Evolutionary conservation across 1,284 basidiomycete species (phyloP).

Genomic region (Rugiboletus extremiorientalis): DNA sequence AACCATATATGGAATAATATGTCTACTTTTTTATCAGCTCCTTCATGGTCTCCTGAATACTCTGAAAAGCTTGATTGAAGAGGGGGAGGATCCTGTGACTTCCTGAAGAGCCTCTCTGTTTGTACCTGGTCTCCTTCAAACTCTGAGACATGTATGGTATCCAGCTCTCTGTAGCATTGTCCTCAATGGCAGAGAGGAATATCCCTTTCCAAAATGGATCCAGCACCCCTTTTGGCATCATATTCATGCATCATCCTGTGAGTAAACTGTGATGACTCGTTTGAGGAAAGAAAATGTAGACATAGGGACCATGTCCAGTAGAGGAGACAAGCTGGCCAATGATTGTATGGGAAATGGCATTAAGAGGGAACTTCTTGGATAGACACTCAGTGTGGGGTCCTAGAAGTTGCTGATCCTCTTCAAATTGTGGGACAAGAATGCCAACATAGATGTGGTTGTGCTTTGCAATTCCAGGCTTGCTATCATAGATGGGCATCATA

Average conservation of each 20-base stretch:
- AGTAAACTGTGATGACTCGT: slow-evolving; percentile 15
- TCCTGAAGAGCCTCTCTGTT: background rate
- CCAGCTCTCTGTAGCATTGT: background rate
- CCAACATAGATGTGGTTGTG: slow-evolving; percentile 14
- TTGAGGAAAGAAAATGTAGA: slow-evolving; percentile 17
- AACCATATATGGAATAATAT: slow-evolving; percentile 10
- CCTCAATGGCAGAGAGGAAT: slow-evolving; percentile 2
- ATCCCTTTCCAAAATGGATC: slow-evolving; percentile 14
- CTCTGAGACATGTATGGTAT: slow-evolving; percentile 1
- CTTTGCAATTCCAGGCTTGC: slow-evolving; percentile 5
- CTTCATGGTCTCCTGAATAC: slow-evolving; percentile 1
- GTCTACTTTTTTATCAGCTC: background rate
- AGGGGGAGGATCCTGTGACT: background rate
- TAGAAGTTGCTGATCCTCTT: background rate
- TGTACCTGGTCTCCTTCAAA: slow-evolving; percentile 5
- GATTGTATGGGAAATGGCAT: slow-evolving; percentile 4
- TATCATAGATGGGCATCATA: background rate
- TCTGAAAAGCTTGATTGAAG: background rate
- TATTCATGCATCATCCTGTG: background rate
- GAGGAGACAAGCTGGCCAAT: background rate
- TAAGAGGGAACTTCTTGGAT: background rate
- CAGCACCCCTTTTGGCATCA: slow-evolving; percentile 5
- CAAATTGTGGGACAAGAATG: slow-evolving; percentile 11
- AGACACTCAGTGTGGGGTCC: slow-evolving; percentile 6
- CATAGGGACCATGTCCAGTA: background rate